Base-by-base conservation (phyloP, 495 filamentous ascomycete species). In the Evernia prunastri region DNA sequence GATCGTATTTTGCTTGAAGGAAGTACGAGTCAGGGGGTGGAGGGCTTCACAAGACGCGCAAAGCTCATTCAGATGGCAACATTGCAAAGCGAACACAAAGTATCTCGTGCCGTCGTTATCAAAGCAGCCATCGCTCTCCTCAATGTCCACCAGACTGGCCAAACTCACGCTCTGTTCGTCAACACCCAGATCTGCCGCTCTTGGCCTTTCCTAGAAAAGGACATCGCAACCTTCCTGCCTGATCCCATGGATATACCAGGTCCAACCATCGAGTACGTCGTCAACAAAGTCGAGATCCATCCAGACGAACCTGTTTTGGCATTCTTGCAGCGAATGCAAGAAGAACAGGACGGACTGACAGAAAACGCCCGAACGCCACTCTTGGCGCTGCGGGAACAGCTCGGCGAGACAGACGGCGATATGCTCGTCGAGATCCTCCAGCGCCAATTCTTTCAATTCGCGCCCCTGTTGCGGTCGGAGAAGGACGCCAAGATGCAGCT, bases 161-260 rank as follows among this genome's bases (percentile, higher is more conserved):
- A 64, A 27, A 36, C 54, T n/a, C 43, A 64, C 43, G 62, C 62
- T 39, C 9, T 64, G 3, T 59, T 64, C 54, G 15, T 3, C 33
- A 59, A 58, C 10, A 35, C 58, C 11, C 33, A 43, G 35, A 35
- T 58, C 36, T 49, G 33, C 56, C 62, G 62, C 51, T 43, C 54
- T 8, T 64, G 47, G 18, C 62, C 62, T 18, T 64, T 64, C 54
- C 35, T 64, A 20, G 40, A 43, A 13, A 17, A 4, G 10, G 36
- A 59, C 1, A 43, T 64, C 15, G 13, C 35, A 15, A 23, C 13
- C 42, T 31, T 27, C 29, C 62, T 64, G 0, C 62, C 62, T 1
- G 56, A 64, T 33, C 40, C 47, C 9, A 58, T 58, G 51, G 62
- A 64, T 25, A 64, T 64, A 39, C 53, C 62, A 11, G 62, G 62